Base-by-base conservation (phyloP, 257 asterid species). In the Phtheirospermum japonicum region DNA sequence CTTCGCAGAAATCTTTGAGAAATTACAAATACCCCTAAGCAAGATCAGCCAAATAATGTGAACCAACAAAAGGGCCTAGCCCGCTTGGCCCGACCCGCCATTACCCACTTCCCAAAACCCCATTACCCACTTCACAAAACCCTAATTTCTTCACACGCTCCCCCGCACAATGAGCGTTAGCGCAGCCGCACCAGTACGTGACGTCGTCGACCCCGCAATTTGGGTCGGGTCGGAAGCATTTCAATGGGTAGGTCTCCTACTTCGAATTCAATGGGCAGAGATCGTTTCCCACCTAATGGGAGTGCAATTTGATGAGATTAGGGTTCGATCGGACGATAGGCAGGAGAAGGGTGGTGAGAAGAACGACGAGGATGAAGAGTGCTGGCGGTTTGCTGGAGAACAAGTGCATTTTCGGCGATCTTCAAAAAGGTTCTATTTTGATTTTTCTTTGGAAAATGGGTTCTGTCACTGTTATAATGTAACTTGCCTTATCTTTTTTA, bases 161-260 rank as follows among this genome's bases (percentile, higher is more conserved):
- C 3, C 95, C 96, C 16, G 84, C 85, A 67, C 98, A 91, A 34
- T 75, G 84, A 9, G 96, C 98, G 55, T 91, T 96, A 13, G 90
- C 84, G 77, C 98, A 91, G 54, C 98, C 98, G 72, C 98, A 91
- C 98, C 98, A 91, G 63, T 91, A 91, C 65, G 96, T 91, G 17
- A 81, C 76, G 36, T 95, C 95, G 57, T 91, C 86, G 12, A 68
- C 83, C 10, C 96, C 98, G 71, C 98, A 91, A 14, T 86, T 96
- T 36, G 98, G 98, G 62, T 88, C 94, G 48, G 96, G 80, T 8
- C 95, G 87, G 80, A 91, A 91, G 64, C 98, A 91, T 53, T 84
- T 88, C 18, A 86, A 80, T 20, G 96, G 96, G 65, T 96, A 91
- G 26, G 69, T 66, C n/a, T 69, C 76, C 39, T 70, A 57, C 4